Evolutionary conservation across 768 basidiomycete genomes (phyloP).

Genomic region (Boletus huronensis): DNA sequence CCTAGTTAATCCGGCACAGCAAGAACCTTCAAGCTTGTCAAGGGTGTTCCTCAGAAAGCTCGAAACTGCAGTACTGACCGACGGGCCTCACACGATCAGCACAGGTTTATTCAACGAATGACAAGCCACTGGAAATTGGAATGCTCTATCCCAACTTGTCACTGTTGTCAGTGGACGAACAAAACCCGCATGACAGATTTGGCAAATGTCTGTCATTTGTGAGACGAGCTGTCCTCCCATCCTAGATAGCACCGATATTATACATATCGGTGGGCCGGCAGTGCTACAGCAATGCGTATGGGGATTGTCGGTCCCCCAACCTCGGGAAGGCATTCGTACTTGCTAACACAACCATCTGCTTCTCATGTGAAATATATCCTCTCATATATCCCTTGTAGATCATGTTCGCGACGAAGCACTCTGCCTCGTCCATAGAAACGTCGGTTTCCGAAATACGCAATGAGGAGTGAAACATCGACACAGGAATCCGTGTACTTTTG

Average conservation of each 20-base stretch:
- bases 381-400: constrained; percentile 90
- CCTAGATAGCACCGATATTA: not conserved
- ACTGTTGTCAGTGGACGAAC: not conserved
- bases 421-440: constrained; percentile 76
- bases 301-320: constrained; percentile 57
- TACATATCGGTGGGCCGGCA: not conserved
- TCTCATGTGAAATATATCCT: constrained; percentile 96
- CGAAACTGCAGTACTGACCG: not conserved
- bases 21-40: too few relatives aligned
- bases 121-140: not conserved
- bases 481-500: constrained; percentile 74
- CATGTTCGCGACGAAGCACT: constrained; percentile 94
- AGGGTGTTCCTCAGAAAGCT: not conserved
- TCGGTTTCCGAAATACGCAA: constrained; percentile 67
- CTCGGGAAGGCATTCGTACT: constrained; percentile 78
- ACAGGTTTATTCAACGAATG: not conserved
- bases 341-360: constrained; percentile 89
- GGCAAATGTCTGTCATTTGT: not conserved
- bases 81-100: not conserved
- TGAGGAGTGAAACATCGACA: constrained; percentile 77
- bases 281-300: constrained; percentile 35
- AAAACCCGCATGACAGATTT: not conserved
- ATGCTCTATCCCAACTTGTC: too few relatives aligned
- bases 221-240: not conserved
- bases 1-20: not conserved